Conservation (phyloP, 495 filamentous ascomycete genomes). For the Talaromyces borbonicus region DNA sequence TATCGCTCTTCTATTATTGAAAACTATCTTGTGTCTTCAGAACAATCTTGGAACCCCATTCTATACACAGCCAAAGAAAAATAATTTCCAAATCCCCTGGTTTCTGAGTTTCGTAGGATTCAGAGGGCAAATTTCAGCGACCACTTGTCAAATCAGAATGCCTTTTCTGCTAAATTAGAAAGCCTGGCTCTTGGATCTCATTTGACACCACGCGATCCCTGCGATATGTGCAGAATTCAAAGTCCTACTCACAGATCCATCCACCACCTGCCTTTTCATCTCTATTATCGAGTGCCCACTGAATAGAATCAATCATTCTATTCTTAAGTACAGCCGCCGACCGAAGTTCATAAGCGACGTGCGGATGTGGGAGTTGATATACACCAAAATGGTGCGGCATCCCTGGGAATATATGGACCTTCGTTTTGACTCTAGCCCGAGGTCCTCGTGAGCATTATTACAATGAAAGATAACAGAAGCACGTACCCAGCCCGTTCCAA, state of each 20-base stretch:
- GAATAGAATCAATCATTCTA: not conserved
- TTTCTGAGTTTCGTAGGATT: no score
- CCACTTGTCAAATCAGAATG: no score
- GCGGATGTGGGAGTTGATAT: not conserved
- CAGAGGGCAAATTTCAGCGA: no score
- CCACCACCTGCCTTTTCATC: not conserved
- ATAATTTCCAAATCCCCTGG: no score
- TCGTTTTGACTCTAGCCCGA: not conserved
- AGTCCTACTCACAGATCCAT: not conserved
- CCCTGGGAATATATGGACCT: not conserved
- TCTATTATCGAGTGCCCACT: not conserved
- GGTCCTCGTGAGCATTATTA: not conserved
- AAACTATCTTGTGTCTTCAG: no score
- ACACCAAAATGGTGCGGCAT: not conserved
- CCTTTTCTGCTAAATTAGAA: no score
- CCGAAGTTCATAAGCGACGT: not conserved
- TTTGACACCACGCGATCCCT: no score
- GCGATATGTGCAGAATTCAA: not conserved
- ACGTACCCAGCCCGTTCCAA: not conserved
- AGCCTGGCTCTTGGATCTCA: no score
- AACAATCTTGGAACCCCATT: no score
- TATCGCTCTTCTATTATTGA: no score
- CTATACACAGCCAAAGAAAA: no score
- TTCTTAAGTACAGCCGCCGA: not conserved
- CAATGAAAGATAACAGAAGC: not conserved